Evolutionary conservation across 208 protist genomes (phyloP), one percentile per base, ranked within the genome.

Genomic region (Vickermania ingenoplastis): DNA sequence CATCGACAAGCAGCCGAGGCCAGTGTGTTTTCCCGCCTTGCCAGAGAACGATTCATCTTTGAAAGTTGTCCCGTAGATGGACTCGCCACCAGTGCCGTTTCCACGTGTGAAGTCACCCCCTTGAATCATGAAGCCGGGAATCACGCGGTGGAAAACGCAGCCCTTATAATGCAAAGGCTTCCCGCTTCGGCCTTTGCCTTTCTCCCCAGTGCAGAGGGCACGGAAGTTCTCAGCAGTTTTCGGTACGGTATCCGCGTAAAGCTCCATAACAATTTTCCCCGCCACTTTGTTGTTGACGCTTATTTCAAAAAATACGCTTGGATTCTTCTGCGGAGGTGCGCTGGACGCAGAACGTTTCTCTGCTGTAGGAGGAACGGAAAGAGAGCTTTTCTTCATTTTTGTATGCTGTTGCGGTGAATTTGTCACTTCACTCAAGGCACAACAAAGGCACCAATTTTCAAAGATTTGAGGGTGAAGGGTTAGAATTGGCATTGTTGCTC

Each of bases 21-120:
- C 85, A 14, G 81, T 94, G 71, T 97, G 89, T 57, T 75, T 75
- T 14, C 89, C 89, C 14, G 94, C 91, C 79, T 97, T 98, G 23
- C 95, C 86, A 26, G 87, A 87, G 65, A 98, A 98, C 61, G 95
- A 97, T 81, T 99, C 97, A 68, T 99, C 96, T n/a, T 74, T 71
- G 67, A 97, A 97, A 14, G 89, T 96, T 0, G 77, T 90, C 63
- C 97, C 97, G 81, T 99, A 99, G 82, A 99, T 99, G 31, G 92
- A 98, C 63, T 99, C 89, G 22, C 97, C 97, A 60, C 97, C 97
- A 17, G 79, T 97, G 48, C 98, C 98, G 75, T 99, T 95, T 59
- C 86, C 83, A 24, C 68, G 58, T 2, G 97, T 99, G 66, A 99
- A 98, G 73, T 99, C 98, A 61, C 98, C 98, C 60, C 97, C 97